Conservation (phyloP, 306 rosid genomes). For the Cicer arietinum region DNA sequence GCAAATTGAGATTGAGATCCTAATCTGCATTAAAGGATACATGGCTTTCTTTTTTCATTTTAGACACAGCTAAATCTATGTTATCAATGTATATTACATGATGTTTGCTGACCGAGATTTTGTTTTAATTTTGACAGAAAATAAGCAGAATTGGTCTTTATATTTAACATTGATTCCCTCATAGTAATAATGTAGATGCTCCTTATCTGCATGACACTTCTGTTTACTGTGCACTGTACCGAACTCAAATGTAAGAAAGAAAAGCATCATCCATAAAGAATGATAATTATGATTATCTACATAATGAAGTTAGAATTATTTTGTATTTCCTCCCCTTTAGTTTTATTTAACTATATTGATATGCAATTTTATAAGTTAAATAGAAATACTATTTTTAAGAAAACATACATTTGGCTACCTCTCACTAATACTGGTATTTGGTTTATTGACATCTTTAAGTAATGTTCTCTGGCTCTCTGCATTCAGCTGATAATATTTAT, state of each 20-base stretch:
- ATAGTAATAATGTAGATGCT: not conserved
- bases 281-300: not conserved
- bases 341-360: conserved; percentile 20
- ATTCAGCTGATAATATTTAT: conserved; percentile 18
- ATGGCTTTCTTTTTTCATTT: conserved; percentile 14
- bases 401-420: not conserved
- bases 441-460: conserved; percentile 3
- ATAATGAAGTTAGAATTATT: conserved; percentile 9
- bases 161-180: conserved; percentile 12
- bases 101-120: conserved; percentile 21
- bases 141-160: conserved; percentile 9
- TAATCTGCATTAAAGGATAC: conserved; percentile 44
- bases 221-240: conserved; percentile 10
- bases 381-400: not conserved
- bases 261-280: not conserved
- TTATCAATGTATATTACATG: conserved; percentile 36
- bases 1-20: conserved; percentile 54
- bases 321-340: not conserved
- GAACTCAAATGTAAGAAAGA: conserved; percentile 6
- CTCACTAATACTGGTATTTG: not conserved
- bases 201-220: conserved; percentile 28
- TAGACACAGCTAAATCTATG: conserved; percentile 12
- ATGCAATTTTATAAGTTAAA: conserved; percentile 14
- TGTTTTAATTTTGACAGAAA: conserved; percentile 16
- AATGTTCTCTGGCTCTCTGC: conserved; percentile 27